Evolutionary conservation across 2,329 filamentous ascomycete genomes (phyloP).

Genomic region (Nigrospora sphaerica): DNA sequence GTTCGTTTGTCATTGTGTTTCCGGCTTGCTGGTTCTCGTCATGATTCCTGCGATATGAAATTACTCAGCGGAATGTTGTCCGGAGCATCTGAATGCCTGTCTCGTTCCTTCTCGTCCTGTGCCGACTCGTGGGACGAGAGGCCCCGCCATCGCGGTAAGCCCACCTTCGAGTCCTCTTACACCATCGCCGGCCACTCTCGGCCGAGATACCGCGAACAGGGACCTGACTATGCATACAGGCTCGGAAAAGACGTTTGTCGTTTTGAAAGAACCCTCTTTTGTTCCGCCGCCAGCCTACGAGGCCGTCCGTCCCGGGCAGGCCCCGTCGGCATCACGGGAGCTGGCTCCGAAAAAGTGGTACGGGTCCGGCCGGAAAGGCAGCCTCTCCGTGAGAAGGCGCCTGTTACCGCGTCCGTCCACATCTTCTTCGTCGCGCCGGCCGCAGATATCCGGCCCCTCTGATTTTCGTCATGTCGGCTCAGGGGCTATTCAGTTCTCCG

Average conservation of each 20-base stretch:
- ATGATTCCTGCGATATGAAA: slow-evolving; percentile 12
- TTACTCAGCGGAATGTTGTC: background rate
- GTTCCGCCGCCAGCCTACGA: slow-evolving; percentile 23
- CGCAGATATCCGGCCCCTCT: slow-evolving; percentile 50
- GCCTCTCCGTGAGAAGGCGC: slow-evolving; percentile 38
- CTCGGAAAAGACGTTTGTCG: slow-evolving; percentile 24
- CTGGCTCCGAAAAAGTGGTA: slow-evolving; percentile 27
- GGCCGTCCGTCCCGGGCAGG: slow-evolving; percentile 9
- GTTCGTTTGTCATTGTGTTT: slow-evolving; percentile 7
- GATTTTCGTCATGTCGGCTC: slow-evolving; percentile 53
- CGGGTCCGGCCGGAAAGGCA: slow-evolving; percentile 28
- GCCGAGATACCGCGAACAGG: background rate
- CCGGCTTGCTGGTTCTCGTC: slow-evolving; percentile 11
- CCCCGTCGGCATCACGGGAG: slow-evolving; percentile 19
- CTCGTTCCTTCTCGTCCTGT: background rate
- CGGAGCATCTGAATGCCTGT: slow-evolving; percentile 1
- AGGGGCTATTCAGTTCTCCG: slow-evolving; percentile 20
- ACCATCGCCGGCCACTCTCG: background rate
- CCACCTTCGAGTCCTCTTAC: background rate
- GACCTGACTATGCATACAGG: slow-evolving; percentile 12
- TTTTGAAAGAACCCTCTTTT: slow-evolving; percentile 30
- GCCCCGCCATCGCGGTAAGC: background rate
- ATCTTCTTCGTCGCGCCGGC: slow-evolving; percentile 37
- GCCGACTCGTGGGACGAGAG: background rate
- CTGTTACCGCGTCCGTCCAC: slow-evolving; percentile 20